These are phyloP conservation scores for Hippophae rhamnoides DNA, from an alignment of 306 rosid genomes.

Conservation along the genomic window DNA sequence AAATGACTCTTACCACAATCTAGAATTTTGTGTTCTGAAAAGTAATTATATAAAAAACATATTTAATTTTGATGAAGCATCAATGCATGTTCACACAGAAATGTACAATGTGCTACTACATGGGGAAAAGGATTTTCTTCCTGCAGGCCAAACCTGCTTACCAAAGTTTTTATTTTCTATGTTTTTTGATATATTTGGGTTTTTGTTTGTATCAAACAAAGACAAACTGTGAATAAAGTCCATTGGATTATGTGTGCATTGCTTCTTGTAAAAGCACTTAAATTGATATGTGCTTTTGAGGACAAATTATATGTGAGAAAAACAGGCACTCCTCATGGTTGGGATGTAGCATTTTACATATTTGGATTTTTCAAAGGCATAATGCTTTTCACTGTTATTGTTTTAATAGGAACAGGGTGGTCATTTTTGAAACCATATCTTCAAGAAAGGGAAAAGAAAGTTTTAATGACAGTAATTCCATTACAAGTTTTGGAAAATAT, in stretches of 20 bases:
- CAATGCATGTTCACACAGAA: no score
- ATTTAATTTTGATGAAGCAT: no score
- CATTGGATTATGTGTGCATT: conserved; percentile 1
- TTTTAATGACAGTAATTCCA: conserved; percentile 11
- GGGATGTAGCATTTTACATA: conserved; percentile 10
- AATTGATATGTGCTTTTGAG: conserved; percentile 11
- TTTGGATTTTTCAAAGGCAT: conserved; percentile 6
- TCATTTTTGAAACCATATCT: conserved; percentile 11
- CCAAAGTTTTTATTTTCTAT: no score
- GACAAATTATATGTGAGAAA: conserved; percentile 1
- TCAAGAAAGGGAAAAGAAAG: conserved; percentile 14
- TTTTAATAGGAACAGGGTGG: conserved; percentile 11
- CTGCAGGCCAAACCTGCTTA: no score
- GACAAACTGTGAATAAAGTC: no score
- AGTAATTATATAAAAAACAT: no score
- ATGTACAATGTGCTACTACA: no score
- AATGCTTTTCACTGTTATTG: conserved; percentile 17
- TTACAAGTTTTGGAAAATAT: conserved; percentile 13
- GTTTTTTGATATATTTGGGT: no score
- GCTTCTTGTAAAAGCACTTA: conserved; percentile 8
- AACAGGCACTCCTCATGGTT: conserved; percentile 13
- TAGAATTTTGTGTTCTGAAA: no score
- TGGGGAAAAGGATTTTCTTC: no score
- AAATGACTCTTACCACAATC: no score
- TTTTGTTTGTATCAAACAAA: no score